These are phyloP conservation scores for Diacronema lutheri DNA, from an alignment of 78 protist species.

Conservation along the genomic window DNA sequence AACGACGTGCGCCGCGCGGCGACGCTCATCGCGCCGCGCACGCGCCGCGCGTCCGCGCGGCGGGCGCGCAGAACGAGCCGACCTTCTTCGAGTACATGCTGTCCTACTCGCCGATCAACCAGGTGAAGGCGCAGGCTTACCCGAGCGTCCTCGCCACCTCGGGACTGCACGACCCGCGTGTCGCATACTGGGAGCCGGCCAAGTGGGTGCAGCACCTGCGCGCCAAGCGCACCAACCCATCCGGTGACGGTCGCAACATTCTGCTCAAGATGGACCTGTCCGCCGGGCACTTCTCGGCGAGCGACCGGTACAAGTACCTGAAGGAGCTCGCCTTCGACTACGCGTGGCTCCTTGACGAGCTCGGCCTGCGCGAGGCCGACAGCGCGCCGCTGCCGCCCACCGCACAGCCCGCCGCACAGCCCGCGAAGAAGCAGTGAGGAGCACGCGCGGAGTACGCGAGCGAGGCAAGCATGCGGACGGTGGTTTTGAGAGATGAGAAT, in stretches of 20 bases:
- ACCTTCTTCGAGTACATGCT: slow-evolving; percentile 36
- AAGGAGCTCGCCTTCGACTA: background rate
- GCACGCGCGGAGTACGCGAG: too few species aligned
- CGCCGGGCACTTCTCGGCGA: background rate
- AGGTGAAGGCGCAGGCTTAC: background rate
- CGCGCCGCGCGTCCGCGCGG: background rate
- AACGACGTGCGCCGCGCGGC: background rate
- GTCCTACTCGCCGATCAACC: slow-evolving; percentile 8
- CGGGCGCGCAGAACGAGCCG: background rate
- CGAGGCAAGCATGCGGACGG: too few species aligned
- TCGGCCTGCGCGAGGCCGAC: too few species aligned
- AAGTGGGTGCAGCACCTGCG: slow-evolving; percentile 46
- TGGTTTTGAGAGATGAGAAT: too few species aligned
- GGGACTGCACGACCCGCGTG: slow-evolving; percentile 59
- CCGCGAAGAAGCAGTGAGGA: too few species aligned
- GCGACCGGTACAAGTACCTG: background rate
- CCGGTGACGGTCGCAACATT: background rate
- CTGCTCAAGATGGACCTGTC: slow-evolving; percentile 14
- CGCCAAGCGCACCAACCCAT: background rate
- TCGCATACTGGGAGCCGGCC: slow-evolving; percentile 42
- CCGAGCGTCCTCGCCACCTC: slow-evolving; percentile 5
- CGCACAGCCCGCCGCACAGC: too few species aligned
- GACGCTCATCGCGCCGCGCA: background rate
- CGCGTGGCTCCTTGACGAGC: slow-evolving; percentile 8
- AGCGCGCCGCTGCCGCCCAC: too few species aligned